A percentile compares a stretch with the other conserved stretches of the same genome.
These are phyloP conservation scores for Blastobotrys arbuscula DNA, from an alignment of 1,139 yeast genomes.

Conservation along the genomic window DNA sequence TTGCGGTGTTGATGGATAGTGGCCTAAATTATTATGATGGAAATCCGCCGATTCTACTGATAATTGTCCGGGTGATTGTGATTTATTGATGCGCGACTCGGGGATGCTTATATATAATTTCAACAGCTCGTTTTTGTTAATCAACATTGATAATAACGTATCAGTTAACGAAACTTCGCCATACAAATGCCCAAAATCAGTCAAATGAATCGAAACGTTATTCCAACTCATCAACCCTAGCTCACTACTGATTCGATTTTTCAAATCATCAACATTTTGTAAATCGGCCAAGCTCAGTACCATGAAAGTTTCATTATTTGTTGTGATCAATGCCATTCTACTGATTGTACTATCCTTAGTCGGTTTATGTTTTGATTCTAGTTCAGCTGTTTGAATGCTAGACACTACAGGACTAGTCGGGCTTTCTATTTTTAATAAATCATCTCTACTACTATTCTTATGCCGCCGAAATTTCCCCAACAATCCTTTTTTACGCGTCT, in stretches of 20 bases:
- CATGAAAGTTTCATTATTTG: slow-evolving; percentile 50
- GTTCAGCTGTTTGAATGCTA: slow-evolving; percentile 9
- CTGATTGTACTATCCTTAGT: slow-evolving; percentile 16
- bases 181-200: slow-evolving; percentile 61
- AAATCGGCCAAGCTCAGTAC: slow-evolving; percentile 43
- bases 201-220: slow-evolving; percentile 54
- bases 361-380: slow-evolving; percentile 11
- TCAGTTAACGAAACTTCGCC: slow-evolving; percentile 47
- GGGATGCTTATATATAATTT: slow-evolving; percentile 25
- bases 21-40: slow-evolving; percentile 5
- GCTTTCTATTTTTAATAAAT: slow-evolving; percentile 15
- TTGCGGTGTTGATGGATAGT: slow-evolving; percentile 29
- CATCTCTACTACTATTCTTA: slow-evolving; percentile 20
- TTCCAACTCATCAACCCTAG: slow-evolving; percentile 40
- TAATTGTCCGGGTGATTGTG: slow-evolving; percentile 19
- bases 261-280: slow-evolving; percentile 34
- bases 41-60: slow-evolving; percentile 17
- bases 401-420: slow-evolving; percentile 15
- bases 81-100: slow-evolving; percentile 7
- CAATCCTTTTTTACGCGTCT: slow-evolving; percentile 14
- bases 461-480: slow-evolving; percentile 19
- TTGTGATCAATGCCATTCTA: slow-evolving; percentile 48
- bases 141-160: slow-evolving; percentile 11
- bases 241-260: slow-evolving; percentile 37
- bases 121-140: slow-evolving; percentile 21